These are phyloP conservation scores for Blepharisma japonicum DNA, from an alignment of 73 alveolate genomes.

Conservation along the genomic window DNA sequence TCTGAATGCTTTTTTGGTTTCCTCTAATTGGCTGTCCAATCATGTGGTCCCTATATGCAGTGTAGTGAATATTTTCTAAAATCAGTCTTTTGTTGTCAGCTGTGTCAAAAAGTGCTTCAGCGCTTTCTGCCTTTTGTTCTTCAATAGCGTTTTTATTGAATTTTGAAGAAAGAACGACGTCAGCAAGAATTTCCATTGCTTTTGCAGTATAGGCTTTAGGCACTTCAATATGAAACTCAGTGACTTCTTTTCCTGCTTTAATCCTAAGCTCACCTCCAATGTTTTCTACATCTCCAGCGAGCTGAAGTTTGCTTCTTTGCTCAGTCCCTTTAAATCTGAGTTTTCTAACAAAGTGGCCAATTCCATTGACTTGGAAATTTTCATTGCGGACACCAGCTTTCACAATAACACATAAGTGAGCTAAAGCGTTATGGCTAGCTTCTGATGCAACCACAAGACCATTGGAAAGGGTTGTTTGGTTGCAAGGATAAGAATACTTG, in stretches of 20 bases:
- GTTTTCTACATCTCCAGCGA: conserved; percentile 80
- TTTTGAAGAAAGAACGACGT: conserved; percentile 71
- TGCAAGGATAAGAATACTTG: conserved; percentile 57
- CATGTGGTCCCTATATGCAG: conserved; percentile 74
- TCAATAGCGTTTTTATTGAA: conserved; percentile 63
- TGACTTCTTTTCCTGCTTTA: conserved; percentile 88
- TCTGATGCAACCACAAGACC: background rate
- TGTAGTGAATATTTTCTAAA: conserved; percentile 54
- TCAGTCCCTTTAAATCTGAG: conserved; percentile 82
- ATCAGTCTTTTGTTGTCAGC: conserved; percentile 9
- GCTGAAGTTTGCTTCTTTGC: conserved; percentile 56
- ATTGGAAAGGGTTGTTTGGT: background rate
- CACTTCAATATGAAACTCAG: conserved; percentile 69
- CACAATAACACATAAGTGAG: conserved; percentile 55
- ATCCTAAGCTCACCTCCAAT: conserved; percentile 82
- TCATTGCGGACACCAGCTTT: conserved; percentile 86
- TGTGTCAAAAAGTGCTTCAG: conserved; percentile 61
- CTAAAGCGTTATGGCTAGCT: background rate
- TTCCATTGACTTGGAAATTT: conserved; percentile 69
- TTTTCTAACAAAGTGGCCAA: conserved; percentile 88
- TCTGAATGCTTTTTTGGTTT: conserved; percentile 63
- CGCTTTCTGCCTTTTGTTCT: conserved; percentile 71
- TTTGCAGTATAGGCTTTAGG: conserved; percentile 51
- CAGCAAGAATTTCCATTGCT: conserved; percentile 71
- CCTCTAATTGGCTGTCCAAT: conserved; percentile 89